These are phyloP conservation scores for Nothopassalora personata DNA, from an alignment of 2,329 filamentous ascomycete genomes.

Conservation along the genomic window DNA sequence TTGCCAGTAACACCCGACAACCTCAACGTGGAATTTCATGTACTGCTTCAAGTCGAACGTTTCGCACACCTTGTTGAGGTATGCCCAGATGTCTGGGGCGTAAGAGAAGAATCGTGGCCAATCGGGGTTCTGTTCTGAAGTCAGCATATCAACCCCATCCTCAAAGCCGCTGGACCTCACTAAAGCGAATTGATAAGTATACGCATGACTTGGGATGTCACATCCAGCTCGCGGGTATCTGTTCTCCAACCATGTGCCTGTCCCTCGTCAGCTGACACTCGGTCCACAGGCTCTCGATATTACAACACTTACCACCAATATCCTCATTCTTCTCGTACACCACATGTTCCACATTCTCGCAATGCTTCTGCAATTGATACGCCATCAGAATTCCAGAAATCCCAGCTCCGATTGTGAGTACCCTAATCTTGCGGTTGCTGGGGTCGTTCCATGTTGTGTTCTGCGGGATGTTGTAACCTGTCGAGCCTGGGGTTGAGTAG, in stretches of 20 bases:
- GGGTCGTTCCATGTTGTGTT: background rate
- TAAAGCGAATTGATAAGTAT: constrained; percentile 3
- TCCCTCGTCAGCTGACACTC: background rate
- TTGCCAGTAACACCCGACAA: constrained; percentile 1
- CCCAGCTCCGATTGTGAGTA: constrained; percentile 46
- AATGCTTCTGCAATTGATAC: constrained; percentile 43
- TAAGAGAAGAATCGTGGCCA: constrained; percentile 2
- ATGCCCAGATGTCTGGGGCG: constrained; percentile 2
- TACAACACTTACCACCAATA: constrained; percentile 29
- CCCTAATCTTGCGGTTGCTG: constrained; percentile 40
- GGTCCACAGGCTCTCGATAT: no score
- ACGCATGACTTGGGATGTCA: constrained; percentile 2
- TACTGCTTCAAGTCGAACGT: constrained; percentile 4
- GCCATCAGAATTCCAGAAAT: constrained; percentile 45
- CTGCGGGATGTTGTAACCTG: background rate
- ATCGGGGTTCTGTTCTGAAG: background rate
- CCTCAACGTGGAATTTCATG: constrained; percentile 1
- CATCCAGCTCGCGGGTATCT: background rate
- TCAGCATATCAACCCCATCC: background rate
- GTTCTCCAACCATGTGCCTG: constrained; percentile 32
- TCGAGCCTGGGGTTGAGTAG: background rate
- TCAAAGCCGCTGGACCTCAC: background rate
- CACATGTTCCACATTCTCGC: constrained; percentile 42
- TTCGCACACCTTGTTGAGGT: constrained; percentile 2
- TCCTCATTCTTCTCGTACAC: constrained; percentile 46